phyloP scores from a whole-genome alignment of 2,329 filamentous ascomycete species.

The Microthyrium microscopicum region DNA sequence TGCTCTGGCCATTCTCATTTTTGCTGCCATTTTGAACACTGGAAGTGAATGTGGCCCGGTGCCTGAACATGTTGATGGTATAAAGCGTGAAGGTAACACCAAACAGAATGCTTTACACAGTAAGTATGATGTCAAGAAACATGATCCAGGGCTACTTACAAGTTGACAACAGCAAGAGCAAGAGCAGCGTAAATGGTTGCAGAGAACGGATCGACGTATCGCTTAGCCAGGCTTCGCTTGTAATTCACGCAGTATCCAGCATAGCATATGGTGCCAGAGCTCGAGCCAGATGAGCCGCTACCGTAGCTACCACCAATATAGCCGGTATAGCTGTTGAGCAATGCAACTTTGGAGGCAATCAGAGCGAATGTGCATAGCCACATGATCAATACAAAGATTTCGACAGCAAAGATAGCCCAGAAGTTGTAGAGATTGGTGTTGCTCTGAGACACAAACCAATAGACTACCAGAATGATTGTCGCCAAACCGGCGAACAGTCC shows the following conservation, averaged over 20 bases:
- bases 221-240: constrained; percentile 44
- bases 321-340: background rate
- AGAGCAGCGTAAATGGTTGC: constrained; percentile 5
- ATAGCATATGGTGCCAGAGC: background rate
- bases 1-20: no score
- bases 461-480: constrained; percentile 2
- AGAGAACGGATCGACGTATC: constrained; percentile 1
- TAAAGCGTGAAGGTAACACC: constrained; percentile 15
- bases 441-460: background rate
- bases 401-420: constrained; percentile 8
- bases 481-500: constrained; percentile 8
- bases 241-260: background rate
- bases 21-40: no score
- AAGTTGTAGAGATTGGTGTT: constrained; percentile 7
- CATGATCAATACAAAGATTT: constrained; percentile 7
- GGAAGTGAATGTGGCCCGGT: constrained; percentile 10
- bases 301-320: constrained; percentile 2
- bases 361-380: constrained; percentile 9
- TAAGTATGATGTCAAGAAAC: background rate
- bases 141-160: constrained; percentile 2
- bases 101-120: constrained; percentile 10
- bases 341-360: constrained; percentile 3
- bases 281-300: constrained; percentile 30
- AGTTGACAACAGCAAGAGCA: constrained; percentile 7
- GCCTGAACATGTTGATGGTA: constrained; percentile 16